Percentiles rank a stretch among this genome's conserved stretches.
These are phyloP conservation scores for Cyanidioschyzon merolae DNA, from an alignment of 23 red algal species.

Conservation along the genomic window DNA sequence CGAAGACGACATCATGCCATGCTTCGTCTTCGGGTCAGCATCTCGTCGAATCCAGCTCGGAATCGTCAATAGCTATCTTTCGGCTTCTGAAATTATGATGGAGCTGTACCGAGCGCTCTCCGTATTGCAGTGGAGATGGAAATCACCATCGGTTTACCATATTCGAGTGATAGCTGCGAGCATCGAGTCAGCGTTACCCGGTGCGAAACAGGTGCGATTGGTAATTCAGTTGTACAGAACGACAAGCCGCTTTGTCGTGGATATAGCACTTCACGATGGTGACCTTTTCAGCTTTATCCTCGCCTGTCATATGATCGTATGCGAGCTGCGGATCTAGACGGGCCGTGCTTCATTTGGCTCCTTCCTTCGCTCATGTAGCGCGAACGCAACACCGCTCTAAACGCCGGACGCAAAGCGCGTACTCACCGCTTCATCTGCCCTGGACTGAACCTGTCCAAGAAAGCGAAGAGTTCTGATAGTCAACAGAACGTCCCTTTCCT, in stretches of 20 bases:
- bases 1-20: not conserved
- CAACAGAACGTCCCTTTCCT: too few species aligned
- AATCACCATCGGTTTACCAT: constrained; percentile 49
- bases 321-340: constrained; percentile 35
- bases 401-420: too few species aligned
- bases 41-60: constrained; percentile 17
- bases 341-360: not conserved
- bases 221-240: constrained; percentile 82
- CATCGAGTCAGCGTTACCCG: not conserved
- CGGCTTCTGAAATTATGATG: constrained; percentile 35
- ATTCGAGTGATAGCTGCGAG: constrained; percentile 50
- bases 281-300: constrained; percentile 62
- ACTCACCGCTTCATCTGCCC: too few species aligned
- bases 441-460: too few species aligned
- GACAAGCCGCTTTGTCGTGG: constrained; percentile 51
- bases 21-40: not conserved
- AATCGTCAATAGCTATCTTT: constrained; percentile 1
- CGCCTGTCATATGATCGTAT: constrained; percentile 43
- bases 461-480: too few species aligned
- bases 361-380: too few species aligned
- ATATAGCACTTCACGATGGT: constrained; percentile 59
- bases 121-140: constrained; percentile 68
- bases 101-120: constrained; percentile 73
- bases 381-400: too few species aligned
- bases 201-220: constrained; percentile 34